These are phyloP conservation scores for Lichtheimia ramosa DNA, from an alignment of 371 early-diverging fungal genomes.

Conservation along the genomic window DNA sequence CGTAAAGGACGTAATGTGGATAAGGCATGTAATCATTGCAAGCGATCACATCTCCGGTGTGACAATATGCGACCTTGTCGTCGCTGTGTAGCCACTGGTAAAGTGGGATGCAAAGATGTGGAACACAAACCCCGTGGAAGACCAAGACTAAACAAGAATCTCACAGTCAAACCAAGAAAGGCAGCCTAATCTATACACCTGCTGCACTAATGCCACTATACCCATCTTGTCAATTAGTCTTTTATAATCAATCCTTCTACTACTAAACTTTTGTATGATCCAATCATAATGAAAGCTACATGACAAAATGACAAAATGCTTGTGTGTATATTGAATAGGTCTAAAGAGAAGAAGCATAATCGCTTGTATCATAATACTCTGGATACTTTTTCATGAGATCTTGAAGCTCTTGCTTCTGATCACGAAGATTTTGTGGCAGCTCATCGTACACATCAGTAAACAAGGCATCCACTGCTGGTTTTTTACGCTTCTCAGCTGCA, in stretches of 20 bases:
- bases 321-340: too few relatives aligned
- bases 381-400: conserved; percentile 85
- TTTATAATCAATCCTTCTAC: too few relatives aligned
- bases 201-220: too few relatives aligned
- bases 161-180: too few relatives aligned
- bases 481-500: conserved; percentile 85
- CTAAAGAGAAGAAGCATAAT: conserved; percentile 21
- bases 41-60: conserved; percentile 48
- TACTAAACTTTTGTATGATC: too few relatives aligned
- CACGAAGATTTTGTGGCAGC: conserved; percentile 71
- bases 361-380: conserved; percentile 74
- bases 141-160: conserved; percentile 34
- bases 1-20: conserved; percentile 45
- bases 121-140: conserved; percentile 50
- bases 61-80: conserved; percentile 49
- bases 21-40: conserved; percentile 51
- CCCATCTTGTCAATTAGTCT: too few relatives aligned
- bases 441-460: conserved; percentile 95
- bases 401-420: conserved; percentile 80
- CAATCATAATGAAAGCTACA: too few relatives aligned
- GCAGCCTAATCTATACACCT: too few relatives aligned
- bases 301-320: too few relatives aligned
- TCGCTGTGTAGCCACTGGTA: conserved; percentile 46
- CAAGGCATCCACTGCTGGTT: conserved; percentile 80
- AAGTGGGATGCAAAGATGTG: conserved; percentile 47